Base-by-base conservation (phyloP, 148 eudicot species). In the Rhododendron henanense region DNA sequence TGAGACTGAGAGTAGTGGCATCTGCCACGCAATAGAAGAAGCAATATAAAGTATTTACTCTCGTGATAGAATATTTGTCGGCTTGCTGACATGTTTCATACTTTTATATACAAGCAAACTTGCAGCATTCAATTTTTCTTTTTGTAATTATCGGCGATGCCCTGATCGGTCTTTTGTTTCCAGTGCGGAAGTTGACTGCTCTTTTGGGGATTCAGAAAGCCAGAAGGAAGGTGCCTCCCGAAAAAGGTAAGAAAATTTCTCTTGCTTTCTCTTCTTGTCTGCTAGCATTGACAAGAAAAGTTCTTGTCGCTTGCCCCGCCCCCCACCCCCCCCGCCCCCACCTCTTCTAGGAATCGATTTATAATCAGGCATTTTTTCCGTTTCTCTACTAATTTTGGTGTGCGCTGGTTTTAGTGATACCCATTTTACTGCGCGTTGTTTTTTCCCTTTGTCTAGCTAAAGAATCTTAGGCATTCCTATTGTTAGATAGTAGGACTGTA, bases 141-240 rank as follows among this genome's bases (percentile, higher is more conserved):
- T 25, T 78, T 23, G 55, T 35, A 9, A 45, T n/a, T 69, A 23
- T 79, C 0, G 53, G 48, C 44, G 5, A 71, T 88, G 28, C 55
- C 63, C 83, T 76, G 81, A 57, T 31, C 5, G 33, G 55, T 63
- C 53, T 81, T 59, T 33, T 87, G 87, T 50, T 81, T 51, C 39
- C 80, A 88, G 89, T 88, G 41, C 25, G n/a, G 89, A 88, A 39
- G 85, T 85, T 61, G 89, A 88, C 67, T 74, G 85, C 79, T 85
- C 87, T 2, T 45, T 50, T 81, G 82, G 81, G 33, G 89, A 88
- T 35, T 76, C 77, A 31, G 89, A 81, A 82, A 74, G 85, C 39
- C 79, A 44, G 33, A 88, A 85, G 71, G 89, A 85, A 78, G 74
- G 59, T n/a, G 87, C 73, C 71, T 88, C 87, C 50, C 41, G 83